Evolutionary conservation across 768 basidiomycete species (phyloP), one percentile per base, ranked within the genome.

Genomic region (Suillus subaureus): DNA sequence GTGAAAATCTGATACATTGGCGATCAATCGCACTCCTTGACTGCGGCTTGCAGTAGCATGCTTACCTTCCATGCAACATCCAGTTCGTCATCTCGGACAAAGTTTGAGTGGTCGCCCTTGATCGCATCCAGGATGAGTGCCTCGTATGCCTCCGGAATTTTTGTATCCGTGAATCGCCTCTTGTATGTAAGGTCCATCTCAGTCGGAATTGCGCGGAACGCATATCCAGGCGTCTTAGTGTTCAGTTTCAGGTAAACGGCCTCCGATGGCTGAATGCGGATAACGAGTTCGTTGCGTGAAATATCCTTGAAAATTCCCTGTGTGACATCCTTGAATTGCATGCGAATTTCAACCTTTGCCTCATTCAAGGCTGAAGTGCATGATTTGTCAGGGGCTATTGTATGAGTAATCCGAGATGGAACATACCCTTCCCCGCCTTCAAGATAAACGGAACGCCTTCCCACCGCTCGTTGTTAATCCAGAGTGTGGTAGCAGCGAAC

Each of bases 141-240:
- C 80, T 98, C 94, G 76, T 97, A 97, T 39, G 96, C 97, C 81
- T 97, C 97, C 37, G 97, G 97, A 68, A 99, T 98, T 78, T 91
- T 90, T 58, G 88, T 78, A 67, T 97, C 96, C 47, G 87, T 80
- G 83, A 99, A 99, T 54, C 97, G 89, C 64, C 91, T 85, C 87
- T 97, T 96, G 86, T 99, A 99, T 23, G 97, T 97, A 70, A 99
- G 79, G 81, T 99, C 97, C 93, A 99, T 96, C 80, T 99, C 97
- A 51, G 92, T 93, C 37, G 96, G 95, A 68, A 99, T 87, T 54
- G 94, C 93, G 51, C 93, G 88, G 64, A 94, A 97, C 72, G 89
- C 81, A 67, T 98, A 84, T 23, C 97, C 97, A 61, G 97, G 97
- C 3, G 89, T 88, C 84, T 99, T 99, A 54, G 92, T 85, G 83